These are phyloP conservation scores for Auriscalpium microsporum DNA, from an alignment of 768 basidiomycete species.

Conservation along the genomic window DNA sequence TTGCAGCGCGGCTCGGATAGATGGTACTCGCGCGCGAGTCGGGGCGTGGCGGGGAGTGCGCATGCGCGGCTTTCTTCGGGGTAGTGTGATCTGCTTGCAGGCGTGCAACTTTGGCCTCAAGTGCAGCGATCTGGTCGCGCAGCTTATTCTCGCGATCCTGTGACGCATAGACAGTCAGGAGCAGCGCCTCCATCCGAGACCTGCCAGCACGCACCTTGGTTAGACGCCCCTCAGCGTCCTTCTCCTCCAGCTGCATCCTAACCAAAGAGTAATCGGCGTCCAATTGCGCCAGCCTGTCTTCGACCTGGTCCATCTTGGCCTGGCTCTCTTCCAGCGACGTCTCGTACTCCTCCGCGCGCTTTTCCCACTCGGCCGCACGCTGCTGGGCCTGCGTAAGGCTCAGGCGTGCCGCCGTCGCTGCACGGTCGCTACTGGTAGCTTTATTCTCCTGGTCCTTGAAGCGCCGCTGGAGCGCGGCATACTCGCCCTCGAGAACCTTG, in stretches of 20 bases:
- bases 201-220: conserved; percentile 41
- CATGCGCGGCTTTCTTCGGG: conserved; percentile 24
- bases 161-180: neutral
- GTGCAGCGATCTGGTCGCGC: conserved; percentile 52
- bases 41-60: conserved; percentile 48
- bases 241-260: conserved; percentile 68
- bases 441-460: conserved; percentile 65
- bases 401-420: conserved; percentile 48
- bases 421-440: conserved; percentile 50
- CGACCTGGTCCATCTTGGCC: conserved; percentile 57
- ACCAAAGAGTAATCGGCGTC: conserved; percentile 63
- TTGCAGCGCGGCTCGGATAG: conserved; percentile 43
- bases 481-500: conserved; percentile 57
- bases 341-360: conserved; percentile 64
- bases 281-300: conserved; percentile 55
- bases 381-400: conserved; percentile 66
- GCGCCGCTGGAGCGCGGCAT: conserved; percentile 59
- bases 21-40: conserved; percentile 67
- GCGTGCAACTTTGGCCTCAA: conserved; percentile 52
- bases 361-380: conserved; percentile 76
- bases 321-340: conserved; percentile 49
- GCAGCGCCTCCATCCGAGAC: neutral
- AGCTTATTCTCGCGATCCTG: conserved; percentile 68
- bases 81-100: conserved; percentile 54
- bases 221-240: conserved; percentile 61